These are phyloP conservation scores for Gossypioides kirkii DNA, from an alignment of 345 rosid species.

Conservation along the genomic window DNA sequence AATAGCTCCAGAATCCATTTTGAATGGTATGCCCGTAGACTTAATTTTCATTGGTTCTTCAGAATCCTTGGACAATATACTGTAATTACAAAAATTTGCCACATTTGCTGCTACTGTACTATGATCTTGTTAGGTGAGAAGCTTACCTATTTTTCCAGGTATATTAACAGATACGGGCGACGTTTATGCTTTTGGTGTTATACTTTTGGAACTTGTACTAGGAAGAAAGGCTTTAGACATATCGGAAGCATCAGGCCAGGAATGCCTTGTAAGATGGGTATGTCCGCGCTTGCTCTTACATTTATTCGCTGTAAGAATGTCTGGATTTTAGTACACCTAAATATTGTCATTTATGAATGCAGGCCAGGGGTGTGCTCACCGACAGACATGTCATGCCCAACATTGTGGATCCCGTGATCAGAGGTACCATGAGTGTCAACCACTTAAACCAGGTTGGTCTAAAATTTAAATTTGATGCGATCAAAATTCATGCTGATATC, in stretches of 20 bases:
- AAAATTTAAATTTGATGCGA: background rate
- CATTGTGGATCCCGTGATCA: conserved; percentile 71
- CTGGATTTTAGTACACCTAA: background rate
- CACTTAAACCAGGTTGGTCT: conserved; percentile 76
- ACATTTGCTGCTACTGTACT: background rate
- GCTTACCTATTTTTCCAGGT: conserved; percentile 32
- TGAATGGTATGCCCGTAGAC: conserved; percentile 48
- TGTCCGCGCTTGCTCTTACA: conserved; percentile 1
- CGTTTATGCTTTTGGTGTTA: conserved; percentile 86
- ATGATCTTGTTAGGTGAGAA: background rate
- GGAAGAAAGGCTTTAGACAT: conserved; percentile 78
- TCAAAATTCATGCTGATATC: background rate
- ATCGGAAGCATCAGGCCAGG: conserved; percentile 53
- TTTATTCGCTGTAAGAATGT: background rate
- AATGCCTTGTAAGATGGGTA: conserved; percentile 90
- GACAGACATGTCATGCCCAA: conserved; percentile 67
- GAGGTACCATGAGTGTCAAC: conserved; percentile 60
- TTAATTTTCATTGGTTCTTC: background rate
- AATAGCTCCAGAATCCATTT: conserved; percentile 81
- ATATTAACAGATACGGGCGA: conserved; percentile 82
- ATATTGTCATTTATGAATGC: conserved; percentile 15
- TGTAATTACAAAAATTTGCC: background rate
- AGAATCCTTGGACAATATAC: too few species aligned
- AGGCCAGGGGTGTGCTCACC: conserved; percentile 94
- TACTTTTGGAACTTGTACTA: conserved; percentile 80